These are phyloP conservation scores for Lithocarpus polystachyus DNA, from an alignment of 306 rosid genomes.

Conservation along the genomic window DNA sequence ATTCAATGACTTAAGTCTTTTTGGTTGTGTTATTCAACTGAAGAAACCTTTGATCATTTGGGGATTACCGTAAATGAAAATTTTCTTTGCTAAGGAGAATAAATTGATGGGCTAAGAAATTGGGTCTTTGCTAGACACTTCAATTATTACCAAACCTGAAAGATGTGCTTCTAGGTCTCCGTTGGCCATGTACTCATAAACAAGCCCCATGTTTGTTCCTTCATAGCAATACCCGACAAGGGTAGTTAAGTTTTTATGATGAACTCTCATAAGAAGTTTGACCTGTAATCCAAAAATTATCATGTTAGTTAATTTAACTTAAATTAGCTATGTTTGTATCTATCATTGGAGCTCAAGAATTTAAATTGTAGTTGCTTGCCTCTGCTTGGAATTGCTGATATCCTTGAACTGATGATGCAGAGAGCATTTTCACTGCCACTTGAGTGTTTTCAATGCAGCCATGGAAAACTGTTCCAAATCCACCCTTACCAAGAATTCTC, in stretches of 20 bases:
- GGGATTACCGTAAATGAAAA: too few relatives aligned
- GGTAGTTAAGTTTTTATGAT: conserved; percentile 33
- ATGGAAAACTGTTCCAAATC: conserved; percentile 49
- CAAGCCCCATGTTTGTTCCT: conserved; percentile 21
- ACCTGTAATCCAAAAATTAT: conserved; percentile 11
- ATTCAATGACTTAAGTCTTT: background rate
- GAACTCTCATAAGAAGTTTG: conserved; percentile 31
- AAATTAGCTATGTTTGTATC: too few relatives aligned
- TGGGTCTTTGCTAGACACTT: background rate
- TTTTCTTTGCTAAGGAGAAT: too few relatives aligned
- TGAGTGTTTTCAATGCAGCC: conserved; percentile 37
- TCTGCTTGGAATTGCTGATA: conserved; percentile 51
- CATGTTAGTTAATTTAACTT: background rate
- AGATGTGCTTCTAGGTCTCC: conserved; percentile 36
- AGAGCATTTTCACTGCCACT: conserved; percentile 60
- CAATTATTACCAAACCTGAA: conserved; percentile 18
- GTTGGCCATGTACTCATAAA: conserved; percentile 39
- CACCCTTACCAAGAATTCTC: conserved; percentile 46
- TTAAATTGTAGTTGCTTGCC: conserved; percentile 27
- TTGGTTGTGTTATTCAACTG: background rate
- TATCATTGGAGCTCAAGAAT: background rate
- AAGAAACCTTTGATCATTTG: too few relatives aligned
- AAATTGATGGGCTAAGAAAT: background rate
- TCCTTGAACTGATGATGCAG: conserved; percentile 40
- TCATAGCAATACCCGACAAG: conserved; percentile 40